Base-by-base conservation (phyloP, 2,329 filamentous ascomycete species). In the Colletotrichum sp. region DNA sequence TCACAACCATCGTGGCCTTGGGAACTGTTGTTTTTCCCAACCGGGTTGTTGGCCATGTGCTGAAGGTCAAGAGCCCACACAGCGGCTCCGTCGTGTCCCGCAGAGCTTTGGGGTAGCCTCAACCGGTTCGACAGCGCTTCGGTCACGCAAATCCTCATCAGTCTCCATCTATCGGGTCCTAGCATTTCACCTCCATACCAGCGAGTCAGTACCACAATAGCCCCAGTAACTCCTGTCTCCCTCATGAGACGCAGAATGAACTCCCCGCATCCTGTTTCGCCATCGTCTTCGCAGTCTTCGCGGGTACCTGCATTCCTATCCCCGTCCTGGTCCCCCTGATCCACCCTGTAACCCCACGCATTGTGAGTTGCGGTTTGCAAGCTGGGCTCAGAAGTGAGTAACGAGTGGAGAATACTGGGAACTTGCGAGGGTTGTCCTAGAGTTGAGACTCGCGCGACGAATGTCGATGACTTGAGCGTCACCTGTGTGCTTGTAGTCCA, bases 121-220 rank as follows among this genome's bases (percentile, higher is more conserved):
- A 88, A 79, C 8, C 87, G 83, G 76, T 89, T 88, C 2, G 89
- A 86, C 21, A 93, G 81, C 3, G 88, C 89, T 59, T 89, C 87
- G 38, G 87, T 86, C 62, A 90, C 85, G 55, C 88, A 89, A 73
- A 88, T 87, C 5, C 88, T 86, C 88, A 92, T 92, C 73, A 92
- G 85, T 15, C 90, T 85, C 90, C 90, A 93, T 21, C 91, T 86
- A 77, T 92, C 90, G 0, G 89, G 87, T 0, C 91, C 90, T 4
- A 93, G 85, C 85, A 92, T 87, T 12, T 90, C 82, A 9, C 91
- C 91, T 24, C 91, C 90, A 74, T 88, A 93, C 90, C 90, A 93
- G 43, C 91, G 84, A 18, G 88, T 90, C 77, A 92, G 85, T 8
- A 93, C 88, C 16, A 92, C 87, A 2, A 92, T 78, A 1, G 87